These are phyloP conservation scores for Colletotrichum musae DNA, from an alignment of 2,329 filamentous ascomycete species.

Conservation along the genomic window DNA sequence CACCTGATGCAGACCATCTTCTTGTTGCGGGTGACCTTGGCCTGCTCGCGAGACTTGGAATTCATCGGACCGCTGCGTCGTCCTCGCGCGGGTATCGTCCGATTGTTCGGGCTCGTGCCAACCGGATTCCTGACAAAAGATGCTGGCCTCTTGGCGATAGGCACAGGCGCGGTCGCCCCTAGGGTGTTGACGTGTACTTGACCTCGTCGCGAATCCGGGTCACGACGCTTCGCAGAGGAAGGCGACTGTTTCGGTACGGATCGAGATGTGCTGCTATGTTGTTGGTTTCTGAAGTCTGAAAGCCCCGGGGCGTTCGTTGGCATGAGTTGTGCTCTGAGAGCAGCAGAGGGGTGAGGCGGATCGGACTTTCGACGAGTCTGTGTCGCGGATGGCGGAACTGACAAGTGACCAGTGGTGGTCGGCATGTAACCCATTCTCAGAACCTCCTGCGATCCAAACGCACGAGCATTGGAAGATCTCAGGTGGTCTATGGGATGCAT, in stretches of 20 bases:
- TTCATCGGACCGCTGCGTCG: conserved; percentile 38
- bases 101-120: background rate
- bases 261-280: background rate
- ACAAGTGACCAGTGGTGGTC: background rate
- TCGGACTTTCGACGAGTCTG: conserved; percentile 13
- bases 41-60: conserved; percentile 17
- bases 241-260: background rate
- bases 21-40: conserved; percentile 38
- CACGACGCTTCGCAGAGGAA: background rate
- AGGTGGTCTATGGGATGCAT: conserved; percentile 23
- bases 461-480: background rate
- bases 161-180: conserved; percentile 6
- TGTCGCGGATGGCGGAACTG: background rate
- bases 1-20: conserved; percentile 42
- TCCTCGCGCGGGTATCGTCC: conserved; percentile 26
- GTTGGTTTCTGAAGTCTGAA: background rate
- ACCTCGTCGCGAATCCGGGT: background rate
- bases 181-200: background rate
- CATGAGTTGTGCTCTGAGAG: background rate
- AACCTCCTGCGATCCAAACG: background rate
- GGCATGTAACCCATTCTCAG: background rate
- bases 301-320: background rate
- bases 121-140: background rate
- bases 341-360: background rate
- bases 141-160: background rate